Evolutionary conservation across 306 rosid species (phyloP), one percentile per base, ranked within the genome.

Genomic region (Sphenostylis stenocarpa): DNA sequence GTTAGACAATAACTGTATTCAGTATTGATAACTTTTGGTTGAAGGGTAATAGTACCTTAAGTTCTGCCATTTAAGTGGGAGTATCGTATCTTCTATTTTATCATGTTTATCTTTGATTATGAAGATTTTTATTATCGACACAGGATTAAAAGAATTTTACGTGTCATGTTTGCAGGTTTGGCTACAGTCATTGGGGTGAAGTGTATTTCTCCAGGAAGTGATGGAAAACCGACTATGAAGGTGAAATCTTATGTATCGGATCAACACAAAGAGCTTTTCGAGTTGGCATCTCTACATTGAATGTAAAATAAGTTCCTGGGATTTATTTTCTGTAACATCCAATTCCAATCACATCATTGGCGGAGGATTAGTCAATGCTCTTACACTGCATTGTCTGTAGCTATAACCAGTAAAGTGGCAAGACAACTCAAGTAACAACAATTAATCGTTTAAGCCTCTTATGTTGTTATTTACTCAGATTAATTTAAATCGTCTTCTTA

Each of bases 101-200:
- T 26, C 10, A 63, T 20, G 12, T 12, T 45, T 13, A 44, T 33
- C 58, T 13, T 79, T 62, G 73, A 14, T 20, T 58, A 70, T 23
- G 67, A 28, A 29, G 29, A 16, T 38, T 38, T 38, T 48, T 33
- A 58, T 78, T 78, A 13, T 78, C 62, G 52, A 49, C 29, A 38
- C 57, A 15, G 34, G 70, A 61, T 26, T 73, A 52, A 61, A 19
- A 52, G 20, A 41, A 66, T 23, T 51, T 67, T 51, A 38, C 43
- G 11, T 19, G 28, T 57, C 11, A 29, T 38, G n/a, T 70, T 20
- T 69, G 85, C 92, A 94, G 98, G 91, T 73, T 82, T 91, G 73
- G 77, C 89, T 15, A 94, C 97, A 34, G 94, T 94, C 31, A 91
- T 94, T 21, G 97, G 98, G 67, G 70, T 90, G 81, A 94, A 91